Percentiles rank a stretch among this genome's conserved stretches.
Evolutionary conservation across 768 basidiomycete species (phyloP).

Genomic region (Glaciozyma martinii): DNA sequence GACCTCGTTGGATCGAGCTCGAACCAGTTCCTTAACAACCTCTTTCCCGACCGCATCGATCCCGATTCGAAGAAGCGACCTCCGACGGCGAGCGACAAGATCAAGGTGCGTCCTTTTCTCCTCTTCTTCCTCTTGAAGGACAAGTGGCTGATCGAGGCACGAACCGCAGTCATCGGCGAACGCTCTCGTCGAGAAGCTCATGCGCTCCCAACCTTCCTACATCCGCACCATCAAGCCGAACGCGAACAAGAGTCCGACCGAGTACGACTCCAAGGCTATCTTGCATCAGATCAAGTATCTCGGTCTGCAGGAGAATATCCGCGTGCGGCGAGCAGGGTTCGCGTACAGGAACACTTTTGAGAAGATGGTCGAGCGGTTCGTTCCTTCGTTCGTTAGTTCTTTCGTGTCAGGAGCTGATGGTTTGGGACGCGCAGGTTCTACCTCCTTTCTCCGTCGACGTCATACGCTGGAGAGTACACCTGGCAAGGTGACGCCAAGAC

Average conservation of each 20-base stretch:
- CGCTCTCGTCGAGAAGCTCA: slow-evolving; percentile 91
- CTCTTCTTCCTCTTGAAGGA: neutral
- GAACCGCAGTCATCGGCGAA: slow-evolving; percentile 67
- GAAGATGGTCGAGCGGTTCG: slow-evolving; percentile 85
- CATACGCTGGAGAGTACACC: slow-evolving; percentile 96
- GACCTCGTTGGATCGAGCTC: slow-evolving; percentile 73
- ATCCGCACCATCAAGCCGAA: slow-evolving; percentile 99
- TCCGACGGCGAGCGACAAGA: slow-evolving; percentile 94
- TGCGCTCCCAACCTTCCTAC: slow-evolving; percentile 94
- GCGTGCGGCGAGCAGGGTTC: slow-evolving; percentile 93
- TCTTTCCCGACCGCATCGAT: slow-evolving; percentile 92
- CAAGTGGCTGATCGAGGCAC: neutral
- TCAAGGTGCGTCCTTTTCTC: slow-evolving; percentile 55
- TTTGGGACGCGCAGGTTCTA: slow-evolving; percentile 56
- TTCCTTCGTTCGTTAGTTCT: neutral
- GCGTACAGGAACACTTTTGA: slow-evolving; percentile 97
- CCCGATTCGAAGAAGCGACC: slow-evolving; percentile 96
- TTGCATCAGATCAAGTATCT: slow-evolving; percentile 99
- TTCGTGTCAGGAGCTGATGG: neutral
- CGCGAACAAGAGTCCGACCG: slow-evolving; percentile 76
- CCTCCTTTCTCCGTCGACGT: slow-evolving; percentile 83
- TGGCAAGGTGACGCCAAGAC: slow-evolving; percentile 86
- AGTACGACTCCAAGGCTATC: slow-evolving; percentile 90
- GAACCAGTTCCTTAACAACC: slow-evolving; percentile 72
- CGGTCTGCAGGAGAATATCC: slow-evolving; percentile 94